Evolutionary conservation across 163 green algal species (phyloP).

Genomic region (Chloromonas sp.): DNA sequence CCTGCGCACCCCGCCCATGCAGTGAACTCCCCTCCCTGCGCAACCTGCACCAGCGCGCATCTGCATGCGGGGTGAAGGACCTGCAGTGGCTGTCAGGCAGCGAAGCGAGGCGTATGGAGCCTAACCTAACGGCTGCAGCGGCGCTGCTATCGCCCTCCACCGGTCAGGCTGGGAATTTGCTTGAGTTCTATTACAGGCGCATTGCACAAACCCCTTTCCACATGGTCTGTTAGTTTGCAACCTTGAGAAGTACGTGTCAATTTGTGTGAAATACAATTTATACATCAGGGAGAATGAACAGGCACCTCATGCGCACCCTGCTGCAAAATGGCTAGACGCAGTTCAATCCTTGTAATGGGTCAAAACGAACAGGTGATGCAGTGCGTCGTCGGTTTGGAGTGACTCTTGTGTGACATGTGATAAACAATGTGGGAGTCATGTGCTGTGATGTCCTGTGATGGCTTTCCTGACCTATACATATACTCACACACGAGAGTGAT

Average conservation of each 20-base stretch:
- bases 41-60: background rate
- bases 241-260: background rate
- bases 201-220: background rate
- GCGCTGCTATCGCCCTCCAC: slow-evolving; percentile 43
- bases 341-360: too few species aligned
- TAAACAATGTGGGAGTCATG: too few species aligned
- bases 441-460: background rate
- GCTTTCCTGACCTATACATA: background rate
- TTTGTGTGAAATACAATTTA: background rate
- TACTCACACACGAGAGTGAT: background rate
- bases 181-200: too few species aligned
- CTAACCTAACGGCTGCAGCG: slow-evolving; percentile 16
- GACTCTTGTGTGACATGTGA: too few species aligned
- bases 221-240: background rate
- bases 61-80: slow-evolving; percentile 25
- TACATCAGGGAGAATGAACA: background rate
- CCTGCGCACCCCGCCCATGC: background rate
- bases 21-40: slow-evolving; percentile 16
- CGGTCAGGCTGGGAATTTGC: background rate
- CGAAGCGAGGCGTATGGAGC: slow-evolving; percentile 29
- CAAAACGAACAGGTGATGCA: too few species aligned
- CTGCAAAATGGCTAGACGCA: background rate
- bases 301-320: background rate
- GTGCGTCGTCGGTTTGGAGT: too few species aligned
- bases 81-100: slow-evolving; percentile 21